Conservation (phyloP, 1,284 basidiomycete species). For the Papiliotrema nemorosa region DNA sequence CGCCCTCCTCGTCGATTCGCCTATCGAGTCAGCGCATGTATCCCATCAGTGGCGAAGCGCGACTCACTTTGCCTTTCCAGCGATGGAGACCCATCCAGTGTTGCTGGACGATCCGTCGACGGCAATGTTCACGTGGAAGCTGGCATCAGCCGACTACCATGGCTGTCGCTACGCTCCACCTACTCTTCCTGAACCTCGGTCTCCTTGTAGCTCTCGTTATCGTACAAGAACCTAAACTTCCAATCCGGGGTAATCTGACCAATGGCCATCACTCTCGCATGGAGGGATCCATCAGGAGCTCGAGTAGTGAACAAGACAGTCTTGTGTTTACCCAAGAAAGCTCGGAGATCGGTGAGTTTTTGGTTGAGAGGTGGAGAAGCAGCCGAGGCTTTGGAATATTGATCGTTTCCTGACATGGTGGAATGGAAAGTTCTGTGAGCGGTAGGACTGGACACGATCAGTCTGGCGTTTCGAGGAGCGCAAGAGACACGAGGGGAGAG, state of each 20-base stretch:
- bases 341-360: slow-evolving; percentile 25
- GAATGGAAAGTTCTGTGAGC: slow-evolving; percentile 5
- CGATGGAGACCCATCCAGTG: slow-evolving; percentile 80
- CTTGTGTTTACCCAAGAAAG: slow-evolving; percentile 58
- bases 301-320: slow-evolving; percentile 79
- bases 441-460: not conserved
- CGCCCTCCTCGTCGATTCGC: slow-evolving; percentile 60
- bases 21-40: slow-evolving; percentile 30
- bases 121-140: slow-evolving; percentile 68
- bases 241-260: slow-evolving; percentile 43
- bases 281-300: slow-evolving; percentile 67
- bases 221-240: slow-evolving; percentile 63
- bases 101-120: slow-evolving; percentile 62
- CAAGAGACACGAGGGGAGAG: too few relatives aligned
- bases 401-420: slow-evolving; percentile 29
- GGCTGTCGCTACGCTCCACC: slow-evolving; percentile 5
- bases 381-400: slow-evolving; percentile 23
- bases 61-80: slow-evolving; percentile 60
- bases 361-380: slow-evolving; percentile 21
- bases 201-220: slow-evolving; percentile 70
- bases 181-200: slow-evolving; percentile 69
- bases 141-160: slow-evolving; percentile 7
- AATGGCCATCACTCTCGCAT: slow-evolving; percentile 81
- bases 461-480: too few relatives aligned
- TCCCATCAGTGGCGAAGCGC: not conserved